Percentiles rank a stretch among this genome's conserved stretches.
Conservation (phyloP, 441 rosid species). For the Capsella rubella region DNA sequence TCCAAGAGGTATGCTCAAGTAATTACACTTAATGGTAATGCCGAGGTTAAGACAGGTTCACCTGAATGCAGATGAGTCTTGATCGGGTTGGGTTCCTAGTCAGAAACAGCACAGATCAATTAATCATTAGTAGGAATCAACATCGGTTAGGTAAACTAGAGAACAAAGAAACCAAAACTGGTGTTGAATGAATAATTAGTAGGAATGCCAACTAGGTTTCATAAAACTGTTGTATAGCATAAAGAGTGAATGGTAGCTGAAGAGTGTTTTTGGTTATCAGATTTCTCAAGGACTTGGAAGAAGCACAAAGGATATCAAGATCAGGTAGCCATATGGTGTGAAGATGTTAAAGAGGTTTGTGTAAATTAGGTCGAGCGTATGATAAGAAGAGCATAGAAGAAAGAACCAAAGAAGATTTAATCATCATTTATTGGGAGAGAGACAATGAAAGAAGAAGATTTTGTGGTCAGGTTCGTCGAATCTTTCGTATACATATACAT, state of each 20-base stretch:
- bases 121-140: not conserved
- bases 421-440: not conserved
- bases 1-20: conserved; percentile 73
- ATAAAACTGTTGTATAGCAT: conserved; percentile 1
- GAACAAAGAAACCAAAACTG: not conserved
- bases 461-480: conserved; percentile 14
- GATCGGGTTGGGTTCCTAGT: not conserved
- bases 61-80: not conserved
- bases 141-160: not conserved
- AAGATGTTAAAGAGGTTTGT: conserved; percentile 36
- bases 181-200: not conserved
- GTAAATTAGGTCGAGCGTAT: conserved; percentile 28
- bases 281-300: conserved; percentile 90
- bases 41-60: not conserved
- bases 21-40: not conserved
- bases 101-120: conserved; percentile 6
- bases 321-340: conserved; percentile 66
- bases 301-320: conserved; percentile 81
- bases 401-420: conserved; percentile 7
- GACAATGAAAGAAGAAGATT: conserved; percentile 29
- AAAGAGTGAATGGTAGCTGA: conserved; percentile 13
- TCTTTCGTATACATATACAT: not conserved
- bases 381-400: conserved; percentile 32
- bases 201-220: not conserved
- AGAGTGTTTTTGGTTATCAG: conserved; percentile 47